Evolutionary conservation across 2,329 filamentous ascomycete genomes (phyloP).

Genomic region (Ascocoryne sarcoides): DNA sequence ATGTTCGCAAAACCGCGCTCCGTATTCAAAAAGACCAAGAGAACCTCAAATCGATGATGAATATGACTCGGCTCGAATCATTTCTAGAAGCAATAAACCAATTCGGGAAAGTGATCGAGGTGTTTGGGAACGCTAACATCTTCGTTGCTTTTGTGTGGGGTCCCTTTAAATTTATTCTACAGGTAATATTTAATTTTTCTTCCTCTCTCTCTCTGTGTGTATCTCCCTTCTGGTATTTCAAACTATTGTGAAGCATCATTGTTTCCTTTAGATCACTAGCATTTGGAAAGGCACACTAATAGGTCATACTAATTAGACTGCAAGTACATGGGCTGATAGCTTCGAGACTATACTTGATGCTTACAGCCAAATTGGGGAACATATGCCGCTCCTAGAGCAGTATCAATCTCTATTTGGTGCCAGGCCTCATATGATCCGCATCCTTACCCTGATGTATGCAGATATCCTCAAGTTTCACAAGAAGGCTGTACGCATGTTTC

Average conservation of each 20-base stretch:
- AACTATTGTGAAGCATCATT: too few relatives aligned
- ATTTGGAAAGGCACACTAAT: too few relatives aligned
- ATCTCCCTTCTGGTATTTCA: too few relatives aligned
- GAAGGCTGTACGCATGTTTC: constrained; percentile 27
- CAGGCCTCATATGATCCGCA: constrained; percentile 25
- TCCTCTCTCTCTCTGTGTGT: too few relatives aligned
- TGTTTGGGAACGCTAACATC: constrained; percentile 29
- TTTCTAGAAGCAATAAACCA: constrained; percentile 31
- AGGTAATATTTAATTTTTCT: constrained; percentile 18
- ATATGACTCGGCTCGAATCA: constrained; percentile 25
- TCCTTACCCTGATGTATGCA: constrained; percentile 30
- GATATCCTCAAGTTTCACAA: constrained; percentile 34
- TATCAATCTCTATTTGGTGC: constrained; percentile 28
- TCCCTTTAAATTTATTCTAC: constrained; percentile 31
- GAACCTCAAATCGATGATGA: constrained; percentile 18
- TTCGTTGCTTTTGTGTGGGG: constrained; percentile 30
- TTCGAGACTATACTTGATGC: constrained; percentile 32
- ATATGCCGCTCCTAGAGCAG: constrained; percentile 29
- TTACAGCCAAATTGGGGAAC: constrained; percentile 32
- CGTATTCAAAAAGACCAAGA: constrained; percentile 26
- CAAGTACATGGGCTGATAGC: constrained; percentile 26
- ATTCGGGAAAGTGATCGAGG: constrained; percentile 30
- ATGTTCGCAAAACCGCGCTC: constrained; percentile 15
- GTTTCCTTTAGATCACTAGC: too few relatives aligned
- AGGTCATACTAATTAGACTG: constrained; percentile 21